phyloP scores from a whole-genome alignment of 345 rosid species.

The Combretum micranthum region DNA sequence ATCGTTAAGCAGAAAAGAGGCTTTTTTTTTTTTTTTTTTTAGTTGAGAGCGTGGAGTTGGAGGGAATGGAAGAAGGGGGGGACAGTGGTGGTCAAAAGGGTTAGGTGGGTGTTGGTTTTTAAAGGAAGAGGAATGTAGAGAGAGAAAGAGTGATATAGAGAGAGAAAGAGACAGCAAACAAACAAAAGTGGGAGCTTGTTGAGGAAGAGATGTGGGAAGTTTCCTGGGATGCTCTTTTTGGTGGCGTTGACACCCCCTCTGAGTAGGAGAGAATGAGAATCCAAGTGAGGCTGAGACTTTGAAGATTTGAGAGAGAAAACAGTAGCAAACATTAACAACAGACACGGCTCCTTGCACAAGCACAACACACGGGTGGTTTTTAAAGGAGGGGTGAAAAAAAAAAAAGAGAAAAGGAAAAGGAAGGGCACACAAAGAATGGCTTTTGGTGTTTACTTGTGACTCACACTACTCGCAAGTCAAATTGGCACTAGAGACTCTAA shows the following conservation, averaged over 20 bases:
- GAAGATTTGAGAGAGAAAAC: not conserved
- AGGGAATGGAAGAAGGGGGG: conserved; percentile 5
- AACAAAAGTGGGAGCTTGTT: conserved; percentile 5
- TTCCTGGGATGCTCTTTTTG: conserved; percentile 37
- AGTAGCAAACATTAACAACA: not conserved
- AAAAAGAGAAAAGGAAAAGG: conserved; percentile 2
- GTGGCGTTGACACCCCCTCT: conserved; percentile 57
- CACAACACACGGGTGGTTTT: conserved; percentile 11
- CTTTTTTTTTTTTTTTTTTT: not conserved
- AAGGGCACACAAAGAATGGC: not conserved
- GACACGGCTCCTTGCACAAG: not conserved
- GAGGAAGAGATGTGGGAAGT: conserved; percentile 47
- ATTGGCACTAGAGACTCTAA: too few species aligned
- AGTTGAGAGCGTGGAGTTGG: conserved; percentile 8
- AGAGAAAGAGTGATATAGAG: conserved; percentile 18
- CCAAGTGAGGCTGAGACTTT: not conserved
- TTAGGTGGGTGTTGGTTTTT: conserved; percentile 14
- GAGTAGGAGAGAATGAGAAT: not conserved
- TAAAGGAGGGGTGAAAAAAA: not conserved
- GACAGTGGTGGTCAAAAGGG: conserved; percentile 1
- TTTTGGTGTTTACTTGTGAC: not conserved
- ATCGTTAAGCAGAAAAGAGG: too few species aligned
- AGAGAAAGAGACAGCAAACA: conserved; percentile 13
- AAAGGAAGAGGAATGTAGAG: conserved; percentile 18
- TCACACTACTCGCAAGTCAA: too few species aligned